Evolutionary conservation across 495 filamentous ascomycete genomes (phyloP), one percentile per base, ranked within the genome.

Genomic region (Penicillium herquei): DNA sequence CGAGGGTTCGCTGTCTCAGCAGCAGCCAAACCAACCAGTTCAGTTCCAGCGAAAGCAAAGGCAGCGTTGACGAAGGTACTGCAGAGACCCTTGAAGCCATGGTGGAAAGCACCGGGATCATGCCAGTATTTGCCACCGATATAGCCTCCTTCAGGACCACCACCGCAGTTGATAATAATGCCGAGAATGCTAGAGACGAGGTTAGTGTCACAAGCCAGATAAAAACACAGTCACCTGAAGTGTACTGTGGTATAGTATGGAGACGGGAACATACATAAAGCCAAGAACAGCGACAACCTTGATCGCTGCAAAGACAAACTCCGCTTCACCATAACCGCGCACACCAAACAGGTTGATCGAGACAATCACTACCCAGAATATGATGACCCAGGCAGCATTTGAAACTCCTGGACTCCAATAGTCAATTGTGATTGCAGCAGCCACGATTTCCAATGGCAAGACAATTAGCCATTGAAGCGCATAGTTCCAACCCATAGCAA

Each of bases 401-500:
- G 84, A 84, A 33, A 91, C 65, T 31, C 70, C 12, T 0, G 78
- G 65, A 44, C 87, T 81, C 94, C 94, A 98, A 68, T 88, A 97
- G 39, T 87, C 78, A 43, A 96, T 87, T 8, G 91, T 96, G 35
- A 96, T 86, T 18, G 91, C 88, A 9, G 92, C 93, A 3, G 94
- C 87, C 50, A 96, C 89, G 49, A 97, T 89, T 71, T 98, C 94
- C 21, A 96, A 76, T 0, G 94, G 94, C 11, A 98, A 72, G 1
- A 92, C 86, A 34, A 91, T 78, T 1, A 98, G 82, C 94, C 94
- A 97, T 77, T 97, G 92, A 63, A 98, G 63, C 4, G 90, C 91
- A 69, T 98, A 98, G 79, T 96, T 96, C 93, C 92, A 96, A 30
- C 94, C 94, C 90, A 96, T 96, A 43, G 94, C 92, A 63, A 97